Evolutionary conservation across 805 yeast species (phyloP), one percentile per base, ranked within the genome.

Genomic region (Spathaspora arborariae): DNA sequence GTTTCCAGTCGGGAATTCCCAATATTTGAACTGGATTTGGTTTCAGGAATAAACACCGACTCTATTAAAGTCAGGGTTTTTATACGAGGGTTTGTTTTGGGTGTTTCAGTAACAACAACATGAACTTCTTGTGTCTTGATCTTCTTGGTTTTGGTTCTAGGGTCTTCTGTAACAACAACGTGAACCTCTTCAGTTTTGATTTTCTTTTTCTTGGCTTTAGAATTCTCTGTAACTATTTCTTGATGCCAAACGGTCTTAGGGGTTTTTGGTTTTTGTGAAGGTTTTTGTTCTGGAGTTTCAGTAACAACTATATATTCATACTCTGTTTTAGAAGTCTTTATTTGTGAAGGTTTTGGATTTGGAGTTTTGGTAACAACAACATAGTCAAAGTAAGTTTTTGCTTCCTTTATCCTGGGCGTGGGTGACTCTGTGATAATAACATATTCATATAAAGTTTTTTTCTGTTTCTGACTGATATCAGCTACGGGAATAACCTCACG

Each of bases 81-180:
- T 35, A 19, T 5, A 35, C 3, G 7, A 10, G 20, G 10, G 24
- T 10, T 20, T 13, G 20, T 20, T 10, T 19, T 37, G 39, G 38
- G 39, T 37, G 39, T 37, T 37, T 37, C 39, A 13, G 39, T 37
- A 8, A 18, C 39, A 13, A 37, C 22, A 20, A 37, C 39, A 19
- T 20, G 24, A 11, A 20, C 39, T 18, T 37, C 39, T 19, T 37
- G 39, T 5, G 39, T 37, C 5, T 18, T 30, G n/a, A 7, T 3
- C n/a, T 20, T 37, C 40, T 21, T 13, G 5, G 21, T 5, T 4
- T 37, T 20, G 13, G 26, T 20, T 10, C 11, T 37, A 22, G 38
- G 39, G 16, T 21, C 18, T 37, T 37, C 39, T 13, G 39, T 37
- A 8, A 18, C 39, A 13, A 37, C 22, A 20, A 37, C 39, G 11